Evolutionary conservation across 176 grass and related monocot genomes (phyloP).

Genomic region (Oryza meridionalis): DNA sequence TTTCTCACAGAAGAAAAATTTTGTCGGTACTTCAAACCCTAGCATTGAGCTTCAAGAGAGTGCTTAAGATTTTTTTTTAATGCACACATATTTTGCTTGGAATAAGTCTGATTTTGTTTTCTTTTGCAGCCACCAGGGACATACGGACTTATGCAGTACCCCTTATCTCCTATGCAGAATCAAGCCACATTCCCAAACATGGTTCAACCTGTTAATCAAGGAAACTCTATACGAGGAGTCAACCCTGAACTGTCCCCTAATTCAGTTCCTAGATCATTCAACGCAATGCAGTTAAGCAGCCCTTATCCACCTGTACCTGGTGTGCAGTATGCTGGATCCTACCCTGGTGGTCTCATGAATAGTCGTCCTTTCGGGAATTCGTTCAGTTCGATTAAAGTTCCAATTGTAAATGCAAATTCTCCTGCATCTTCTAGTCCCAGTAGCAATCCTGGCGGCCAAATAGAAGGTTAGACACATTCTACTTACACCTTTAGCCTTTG

Average conservation of each 20-base stretch:
- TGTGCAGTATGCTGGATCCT: conserved; percentile 71
- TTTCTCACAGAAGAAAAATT: background rate
- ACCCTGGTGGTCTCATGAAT: conserved; percentile 54
- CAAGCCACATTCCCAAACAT: conserved; percentile 79
- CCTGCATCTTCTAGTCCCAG: conserved; percentile 48
- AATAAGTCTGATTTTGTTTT: conserved; percentile 34
- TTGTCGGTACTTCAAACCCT: background rate
- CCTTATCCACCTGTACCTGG: conserved; percentile 64
- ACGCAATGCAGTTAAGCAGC: conserved; percentile 67
- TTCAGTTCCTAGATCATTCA: conserved; percentile 69
- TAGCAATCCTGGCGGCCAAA: conserved; percentile 54
- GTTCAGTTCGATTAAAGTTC: conserved; percentile 50
- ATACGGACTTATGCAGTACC: conserved; percentile 90
- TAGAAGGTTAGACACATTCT: conserved; percentile 61
- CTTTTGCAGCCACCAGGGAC: conserved; percentile 75
- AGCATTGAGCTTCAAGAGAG: background rate
- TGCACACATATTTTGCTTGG: background rate
- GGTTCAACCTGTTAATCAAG: conserved; percentile 72
- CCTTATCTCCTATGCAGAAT: conserved; percentile 92
- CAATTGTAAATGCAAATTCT: conserved; percentile 48
- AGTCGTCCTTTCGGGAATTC: conserved; percentile 62
- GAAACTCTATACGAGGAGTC: conserved; percentile 57
- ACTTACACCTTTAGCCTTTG: background rate
- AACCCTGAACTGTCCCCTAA: conserved; percentile 73
- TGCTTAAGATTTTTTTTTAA: background rate